Evolutionary conservation across 1,284 basidiomycete genomes (phyloP).

Genomic region (Phlebopus sp.): DNA sequence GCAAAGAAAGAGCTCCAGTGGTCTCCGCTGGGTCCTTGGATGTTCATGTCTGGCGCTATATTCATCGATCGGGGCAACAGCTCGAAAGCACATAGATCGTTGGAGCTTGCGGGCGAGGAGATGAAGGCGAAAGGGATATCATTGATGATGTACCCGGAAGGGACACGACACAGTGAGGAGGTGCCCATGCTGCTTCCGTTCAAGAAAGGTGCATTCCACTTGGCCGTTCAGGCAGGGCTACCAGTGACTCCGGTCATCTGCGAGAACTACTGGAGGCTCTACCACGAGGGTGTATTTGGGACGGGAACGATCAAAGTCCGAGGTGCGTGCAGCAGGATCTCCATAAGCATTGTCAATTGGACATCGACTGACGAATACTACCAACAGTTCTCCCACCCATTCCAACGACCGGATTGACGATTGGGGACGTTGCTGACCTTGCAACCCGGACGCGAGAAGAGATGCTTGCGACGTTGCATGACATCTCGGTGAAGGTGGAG

Average conservation of each 20-base stretch:
- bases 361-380: conserved; percentile 11
- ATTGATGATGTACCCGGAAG: conserved; percentile 92
- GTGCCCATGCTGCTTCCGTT: conserved; percentile 76
- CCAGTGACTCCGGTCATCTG: conserved; percentile 91
- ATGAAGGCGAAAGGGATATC: conserved; percentile 80
- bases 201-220: conserved; percentile 98
- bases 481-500: conserved; percentile 57
- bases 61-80: conserved; percentile 91
- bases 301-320: conserved; percentile 76
- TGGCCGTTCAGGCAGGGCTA: conserved; percentile 86
- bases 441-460: conserved; percentile 60
- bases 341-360: neutral
- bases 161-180: conserved; percentile 77
- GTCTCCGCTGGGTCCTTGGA: conserved; percentile 90
- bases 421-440: conserved; percentile 64
- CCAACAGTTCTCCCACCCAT: conserved; percentile 74
- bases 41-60: conserved; percentile 89
- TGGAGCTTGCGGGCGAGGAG: conserved; percentile 75
- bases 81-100: conserved; percentile 71
- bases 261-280: conserved; percentile 91
- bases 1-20: conserved; percentile 91
- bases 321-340: conserved; percentile 51
- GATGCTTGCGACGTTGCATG: conserved; percentile 69
- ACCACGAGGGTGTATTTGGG: conserved; percentile 77
- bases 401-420: conserved; percentile 63